phyloP scores from a whole-genome alignment of 2,329 filamentous ascomycete species.

The Podosphaera aphanis region DNA sequence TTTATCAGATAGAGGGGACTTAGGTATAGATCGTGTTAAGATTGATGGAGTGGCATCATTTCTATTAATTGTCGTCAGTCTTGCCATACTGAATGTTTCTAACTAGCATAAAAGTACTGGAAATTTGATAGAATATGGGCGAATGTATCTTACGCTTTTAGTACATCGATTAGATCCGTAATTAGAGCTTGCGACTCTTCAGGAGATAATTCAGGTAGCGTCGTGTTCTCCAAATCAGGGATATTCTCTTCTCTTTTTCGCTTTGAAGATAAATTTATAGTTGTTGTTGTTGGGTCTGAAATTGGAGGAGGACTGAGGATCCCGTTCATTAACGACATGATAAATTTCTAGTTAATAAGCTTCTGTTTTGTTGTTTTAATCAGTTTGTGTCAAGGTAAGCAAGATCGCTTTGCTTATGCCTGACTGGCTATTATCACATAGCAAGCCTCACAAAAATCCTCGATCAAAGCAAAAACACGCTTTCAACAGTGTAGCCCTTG shows the following conservation, averaged over 20 bases:
- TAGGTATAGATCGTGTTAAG: slow-evolving; percentile 28
- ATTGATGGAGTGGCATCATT: slow-evolving; percentile 30
- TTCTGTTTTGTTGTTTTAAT: not conserved
- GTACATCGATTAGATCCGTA: slow-evolving; percentile 20
- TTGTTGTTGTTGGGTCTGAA: slow-evolving; percentile 8
- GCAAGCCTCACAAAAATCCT: no score
- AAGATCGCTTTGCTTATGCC: not conserved
- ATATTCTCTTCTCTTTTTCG: slow-evolving; percentile 33
- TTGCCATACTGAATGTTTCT: slow-evolving; percentile 2
- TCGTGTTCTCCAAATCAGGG: slow-evolving; percentile 7
- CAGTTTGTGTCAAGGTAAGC: not conserved
- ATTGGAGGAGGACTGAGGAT: slow-evolving; percentile 17
- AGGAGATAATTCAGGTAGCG: slow-evolving; percentile 5
- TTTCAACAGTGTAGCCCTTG: no score
- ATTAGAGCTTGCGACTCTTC: slow-evolving; percentile 18
- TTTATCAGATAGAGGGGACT: slow-evolving; percentile 22
- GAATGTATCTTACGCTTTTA: slow-evolving; percentile 20
- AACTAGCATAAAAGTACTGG: slow-evolving; percentile 1
- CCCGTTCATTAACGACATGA: slow-evolving; percentile 20
- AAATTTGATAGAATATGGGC: not conserved
- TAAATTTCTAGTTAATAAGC: slow-evolving; percentile 2
- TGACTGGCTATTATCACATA: no score
- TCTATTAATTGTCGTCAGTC: slow-evolving; percentile 17
- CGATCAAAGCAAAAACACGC: no score
- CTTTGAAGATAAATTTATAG: slow-evolving; percentile 22